phyloP scores from a whole-genome alignment of 768 basidiomycete genomes.

The Pisolithus marmoratus region DNA sequence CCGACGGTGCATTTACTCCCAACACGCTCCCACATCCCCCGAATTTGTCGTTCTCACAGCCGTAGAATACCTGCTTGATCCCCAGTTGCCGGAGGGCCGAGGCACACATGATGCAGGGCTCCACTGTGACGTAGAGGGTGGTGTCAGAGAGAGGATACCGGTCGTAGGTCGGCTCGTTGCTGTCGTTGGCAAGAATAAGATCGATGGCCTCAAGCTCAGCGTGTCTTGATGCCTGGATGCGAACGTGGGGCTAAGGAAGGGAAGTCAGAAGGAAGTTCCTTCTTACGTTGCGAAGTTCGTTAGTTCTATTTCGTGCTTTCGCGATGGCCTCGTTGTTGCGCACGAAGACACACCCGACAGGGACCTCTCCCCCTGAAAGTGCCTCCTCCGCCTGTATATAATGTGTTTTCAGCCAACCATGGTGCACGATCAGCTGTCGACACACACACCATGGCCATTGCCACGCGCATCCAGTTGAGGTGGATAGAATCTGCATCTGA shows the following conservation, averaged over 20 bases:
- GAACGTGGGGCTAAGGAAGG: background rate
- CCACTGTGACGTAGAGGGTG: constrained; percentile 94
- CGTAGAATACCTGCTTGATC: constrained; percentile 85
- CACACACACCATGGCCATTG: constrained; percentile 68
- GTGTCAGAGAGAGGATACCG: constrained; percentile 69
- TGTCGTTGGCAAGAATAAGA: constrained; percentile 63
- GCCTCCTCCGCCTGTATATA: constrained; percentile 75
- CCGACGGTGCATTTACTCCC: constrained; percentile 73
- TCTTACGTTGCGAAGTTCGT: constrained; percentile 84
- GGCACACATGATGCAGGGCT: constrained; percentile 99
- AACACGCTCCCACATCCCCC: constrained; percentile 96
- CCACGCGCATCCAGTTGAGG: constrained; percentile 74
- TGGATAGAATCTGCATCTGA: constrained; percentile 22
- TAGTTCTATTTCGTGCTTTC: constrained; percentile 86
- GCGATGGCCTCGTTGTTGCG: constrained; percentile 74
- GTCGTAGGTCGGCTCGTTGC: constrained; percentile 46
- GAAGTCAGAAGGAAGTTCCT: background rate
- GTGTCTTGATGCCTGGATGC: constrained; percentile 82
- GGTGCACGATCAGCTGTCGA: background rate
- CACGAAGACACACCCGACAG: constrained; percentile 95
- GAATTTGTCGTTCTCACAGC: constrained; percentile 93
- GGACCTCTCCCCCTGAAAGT: constrained; percentile 78
- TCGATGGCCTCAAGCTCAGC: constrained; percentile 98
- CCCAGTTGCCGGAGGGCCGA: constrained; percentile 92
- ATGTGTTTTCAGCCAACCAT: constrained; percentile 1